Conservation (phyloP, 129 eudicot genomes). For the Escallonia herrerae region DNA sequence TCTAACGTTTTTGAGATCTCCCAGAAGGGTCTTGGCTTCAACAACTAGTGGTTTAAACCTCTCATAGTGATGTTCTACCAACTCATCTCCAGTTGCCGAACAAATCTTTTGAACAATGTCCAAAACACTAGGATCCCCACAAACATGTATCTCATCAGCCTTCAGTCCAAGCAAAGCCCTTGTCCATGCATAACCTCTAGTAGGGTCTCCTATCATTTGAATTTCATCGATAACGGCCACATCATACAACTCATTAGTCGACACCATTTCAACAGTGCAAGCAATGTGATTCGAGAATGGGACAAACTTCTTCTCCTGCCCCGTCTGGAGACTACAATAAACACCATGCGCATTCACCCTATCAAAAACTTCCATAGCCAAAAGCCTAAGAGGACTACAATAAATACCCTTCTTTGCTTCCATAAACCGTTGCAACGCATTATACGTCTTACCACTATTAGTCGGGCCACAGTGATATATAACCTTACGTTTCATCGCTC, state of each 20-base stretch:
- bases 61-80: conserved; percentile 70
- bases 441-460: conserved; percentile 95
- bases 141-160: conserved; percentile 91
- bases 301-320: conserved; percentile 82
- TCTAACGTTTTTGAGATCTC: conserved; percentile 72
- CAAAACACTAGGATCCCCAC: conserved; percentile 97
- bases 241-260: conserved; percentile 71
- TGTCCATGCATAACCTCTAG: conserved; percentile 96
- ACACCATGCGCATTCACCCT: conserved; percentile 77
- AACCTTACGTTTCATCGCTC: conserved; percentile 91
- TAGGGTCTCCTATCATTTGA: conserved; percentile 87
- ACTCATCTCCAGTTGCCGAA: conserved; percentile 80
- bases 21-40: conserved; percentile 86
- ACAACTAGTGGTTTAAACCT: conserved; percentile 92
- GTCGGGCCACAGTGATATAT: conserved; percentile 98
- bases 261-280: conserved; percentile 97
- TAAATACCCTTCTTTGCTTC: conserved; percentile 85
- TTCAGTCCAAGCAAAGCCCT: conserved; percentile 88
- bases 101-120: conserved; percentile 63
- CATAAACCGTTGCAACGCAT: conserved; percentile 90
- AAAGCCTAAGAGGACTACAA: conserved; percentile 94
- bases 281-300: conserved; percentile 84
- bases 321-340: conserved; percentile 85
- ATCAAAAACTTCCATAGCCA: conserved; percentile 98
- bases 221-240: conserved; percentile 96